A percentile compares a stretch with the other conserved stretches of the same genome.
These are phyloP conservation scores for Nannochloropsis salina DNA, from an alignment of 108 stramenopile genomes.

Conservation along the genomic window DNA sequence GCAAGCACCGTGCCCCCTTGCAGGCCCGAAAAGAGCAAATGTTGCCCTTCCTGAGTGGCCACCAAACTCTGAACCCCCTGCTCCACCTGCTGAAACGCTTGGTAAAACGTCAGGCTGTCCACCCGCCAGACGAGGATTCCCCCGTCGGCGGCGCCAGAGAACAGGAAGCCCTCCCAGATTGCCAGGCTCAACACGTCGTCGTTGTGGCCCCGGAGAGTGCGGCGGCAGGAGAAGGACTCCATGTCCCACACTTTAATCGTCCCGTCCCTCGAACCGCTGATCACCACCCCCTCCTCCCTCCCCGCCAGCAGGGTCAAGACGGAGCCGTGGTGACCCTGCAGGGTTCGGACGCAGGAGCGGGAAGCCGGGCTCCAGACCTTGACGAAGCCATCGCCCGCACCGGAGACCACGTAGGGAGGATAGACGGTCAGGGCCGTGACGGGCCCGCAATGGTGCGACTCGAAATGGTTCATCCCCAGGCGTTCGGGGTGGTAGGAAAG, in stretches of 20 bases:
- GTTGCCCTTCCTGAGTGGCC: neutral
- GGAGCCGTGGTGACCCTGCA: constrained; percentile 21
- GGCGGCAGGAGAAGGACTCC: constrained; percentile 21
- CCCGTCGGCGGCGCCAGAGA: constrained; percentile 24
- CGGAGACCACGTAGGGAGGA: constrained; percentile 18
- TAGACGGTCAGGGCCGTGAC: neutral
- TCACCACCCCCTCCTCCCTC: constrained; percentile 11
- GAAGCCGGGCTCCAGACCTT: constrained; percentile 22
- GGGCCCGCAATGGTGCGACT: neutral
- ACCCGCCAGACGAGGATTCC: constrained; percentile 23
- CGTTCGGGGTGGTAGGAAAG: neutral
- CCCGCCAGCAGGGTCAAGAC: constrained; percentile 25
- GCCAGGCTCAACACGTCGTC: constrained; percentile 23
- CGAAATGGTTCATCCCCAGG: neutral
- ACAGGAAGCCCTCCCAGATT: neutral
- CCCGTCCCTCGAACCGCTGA: constrained; percentile 29
- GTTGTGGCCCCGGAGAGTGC: neutral
- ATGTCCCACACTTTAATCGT: constrained; percentile 35
- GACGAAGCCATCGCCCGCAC: constrained; percentile 28
- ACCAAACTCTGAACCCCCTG: constrained; percentile 20
- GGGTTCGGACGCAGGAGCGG: neutral
- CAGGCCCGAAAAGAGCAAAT: neutral
- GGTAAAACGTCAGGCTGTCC: constrained; percentile 23
- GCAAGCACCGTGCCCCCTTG: constrained; percentile 9
- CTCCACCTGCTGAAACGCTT: constrained; percentile 22